Base-by-base conservation (phyloP, 495 filamentous ascomycete genomes). In the Penicillium diatomitis region DNA sequence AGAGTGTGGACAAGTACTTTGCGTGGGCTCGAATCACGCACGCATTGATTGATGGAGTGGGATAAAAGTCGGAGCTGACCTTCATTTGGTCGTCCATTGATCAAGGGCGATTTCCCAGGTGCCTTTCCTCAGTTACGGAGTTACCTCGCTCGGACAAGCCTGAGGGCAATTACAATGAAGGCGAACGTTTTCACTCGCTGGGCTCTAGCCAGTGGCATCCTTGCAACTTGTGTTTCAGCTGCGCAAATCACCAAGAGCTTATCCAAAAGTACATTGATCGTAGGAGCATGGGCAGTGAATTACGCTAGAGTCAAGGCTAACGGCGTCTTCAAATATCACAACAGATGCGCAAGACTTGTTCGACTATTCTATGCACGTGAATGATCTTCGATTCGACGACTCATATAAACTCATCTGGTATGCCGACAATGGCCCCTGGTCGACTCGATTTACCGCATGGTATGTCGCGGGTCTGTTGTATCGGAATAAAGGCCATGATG, bases 381-480 rank as follows among this genome's bases (percentile, higher is more conserved):
- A 59, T 44, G 62, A 62, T 39, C 48, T 54, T 6, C 53, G 62
- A 1, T 65, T 52, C 50, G 62, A 65, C 32, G 48, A 60, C 36
- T 61, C 59, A 0, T 65, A 65, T 38, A 65, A 62, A n/a, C 58
- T 52, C 36, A 49, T 62, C 36, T 57, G 50, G 39, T 65, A 63
- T 38, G 47, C 57, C 3, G 57, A 63, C 36, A 60, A 51, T 27
- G 62, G 62, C 1, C 59, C 62, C 32, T 65, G 62, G 62, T 60
- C 56, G 47, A 55, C 55, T 31, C 56, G 62, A 11, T 65, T 65
- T 42, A 65, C 62, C 6, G 56, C 59, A 10, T 65, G 62, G 62
- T 65, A 65, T 48, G 52, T 46, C 28, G 56, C 62, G 2, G 62
- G 62, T 11, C 49, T 65, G 4, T 41, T 65, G 8, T 52, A 58